These are phyloP conservation scores for Cytospora chrysosperma DNA, from an alignment of 2,329 filamentous ascomycete species.

Conservation along the genomic window DNA sequence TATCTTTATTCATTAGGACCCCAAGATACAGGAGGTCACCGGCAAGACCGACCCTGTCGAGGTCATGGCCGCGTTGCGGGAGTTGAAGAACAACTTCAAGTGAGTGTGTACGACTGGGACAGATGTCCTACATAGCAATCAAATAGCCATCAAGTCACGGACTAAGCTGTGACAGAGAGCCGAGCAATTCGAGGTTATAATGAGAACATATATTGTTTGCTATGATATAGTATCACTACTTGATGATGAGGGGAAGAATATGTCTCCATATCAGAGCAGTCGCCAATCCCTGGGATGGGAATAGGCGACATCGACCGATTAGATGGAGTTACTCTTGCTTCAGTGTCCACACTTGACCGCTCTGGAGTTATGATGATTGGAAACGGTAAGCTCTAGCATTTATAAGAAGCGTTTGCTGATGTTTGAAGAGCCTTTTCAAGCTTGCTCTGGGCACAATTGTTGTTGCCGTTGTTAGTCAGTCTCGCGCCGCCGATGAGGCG, in stretches of 20 bases:
- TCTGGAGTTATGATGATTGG: conserved; percentile 44
- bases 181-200: conserved; percentile 13
- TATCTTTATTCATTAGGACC: conserved; percentile 58
- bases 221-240: not conserved
- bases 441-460: not conserved
- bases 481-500: not conserved
- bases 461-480: not conserved
- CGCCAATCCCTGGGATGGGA: conserved; percentile 31
- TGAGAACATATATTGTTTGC: not conserved
- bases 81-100: conserved; percentile 83
- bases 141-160: not conserved
- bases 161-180: conserved; percentile 21
- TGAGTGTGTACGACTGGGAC: conserved; percentile 40
- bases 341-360: conserved; percentile 68
- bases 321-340: conserved; percentile 56
- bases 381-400: conserved; percentile 67
- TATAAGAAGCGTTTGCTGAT: conserved; percentile 49
- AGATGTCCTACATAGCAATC: not conserved
- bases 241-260: conserved; percentile 14
- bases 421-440: not conserved
- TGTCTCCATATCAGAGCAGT: conserved; percentile 38
- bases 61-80: conserved; percentile 81
- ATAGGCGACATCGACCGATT: conserved; percentile 35
- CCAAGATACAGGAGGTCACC: conserved; percentile 78
- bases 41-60: conserved; percentile 77